These are phyloP conservation scores for Rhodotorula kratochvilovae DNA, from an alignment of 768 basidiomycete species.

Conservation along the genomic window DNA sequence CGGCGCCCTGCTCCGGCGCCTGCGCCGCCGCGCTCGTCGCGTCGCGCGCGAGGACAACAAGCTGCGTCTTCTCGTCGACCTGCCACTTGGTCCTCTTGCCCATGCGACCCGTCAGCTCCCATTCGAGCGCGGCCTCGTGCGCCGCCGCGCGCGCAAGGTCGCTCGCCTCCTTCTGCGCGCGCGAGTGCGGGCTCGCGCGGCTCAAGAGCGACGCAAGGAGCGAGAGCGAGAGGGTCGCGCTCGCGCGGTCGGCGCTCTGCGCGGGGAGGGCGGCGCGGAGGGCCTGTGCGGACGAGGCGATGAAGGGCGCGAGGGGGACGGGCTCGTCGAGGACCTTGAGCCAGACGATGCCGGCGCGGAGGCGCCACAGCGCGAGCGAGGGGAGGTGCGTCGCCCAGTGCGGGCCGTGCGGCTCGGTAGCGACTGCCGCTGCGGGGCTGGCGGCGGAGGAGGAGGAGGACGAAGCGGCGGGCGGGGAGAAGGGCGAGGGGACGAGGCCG, in stretches of 20 bases:
- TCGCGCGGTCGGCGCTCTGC: slow-evolving; percentile 49
- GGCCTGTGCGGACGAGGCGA: slow-evolving; percentile 47
- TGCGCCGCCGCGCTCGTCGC: slow-evolving; percentile 49
- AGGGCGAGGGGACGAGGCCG: slow-evolving; percentile 45
- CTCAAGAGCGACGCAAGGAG: slow-evolving; percentile 64
- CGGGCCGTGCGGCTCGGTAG: not conserved
- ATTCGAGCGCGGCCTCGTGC: slow-evolving; percentile 69
- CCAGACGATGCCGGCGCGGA: slow-evolving; percentile 54
- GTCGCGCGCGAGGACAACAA: slow-evolving; percentile 89
- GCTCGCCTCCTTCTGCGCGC: slow-evolving; percentile 71
- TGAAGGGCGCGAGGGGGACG: slow-evolving; percentile 55
- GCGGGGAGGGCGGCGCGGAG: slow-evolving; percentile 25
- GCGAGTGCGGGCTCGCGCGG: slow-evolving; percentile 41
- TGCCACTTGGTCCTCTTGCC: slow-evolving; percentile 95
- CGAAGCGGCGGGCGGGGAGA: not conserved
- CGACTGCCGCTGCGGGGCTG: not conserved
- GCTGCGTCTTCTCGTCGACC: slow-evolving; percentile 73
- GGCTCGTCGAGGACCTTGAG: slow-evolving; percentile 71
- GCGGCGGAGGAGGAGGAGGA: not conserved
- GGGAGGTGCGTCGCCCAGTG: not conserved
- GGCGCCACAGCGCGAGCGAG: slow-evolving; percentile 53
- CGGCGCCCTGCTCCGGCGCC: slow-evolving; percentile 4
- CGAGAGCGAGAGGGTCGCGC: slow-evolving; percentile 67
- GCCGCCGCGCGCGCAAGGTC: slow-evolving; percentile 74
- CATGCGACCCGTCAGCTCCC: slow-evolving; percentile 84